Conservation (phyloP, 345 rosid species). For the Limnanthes douglasii region DNA sequence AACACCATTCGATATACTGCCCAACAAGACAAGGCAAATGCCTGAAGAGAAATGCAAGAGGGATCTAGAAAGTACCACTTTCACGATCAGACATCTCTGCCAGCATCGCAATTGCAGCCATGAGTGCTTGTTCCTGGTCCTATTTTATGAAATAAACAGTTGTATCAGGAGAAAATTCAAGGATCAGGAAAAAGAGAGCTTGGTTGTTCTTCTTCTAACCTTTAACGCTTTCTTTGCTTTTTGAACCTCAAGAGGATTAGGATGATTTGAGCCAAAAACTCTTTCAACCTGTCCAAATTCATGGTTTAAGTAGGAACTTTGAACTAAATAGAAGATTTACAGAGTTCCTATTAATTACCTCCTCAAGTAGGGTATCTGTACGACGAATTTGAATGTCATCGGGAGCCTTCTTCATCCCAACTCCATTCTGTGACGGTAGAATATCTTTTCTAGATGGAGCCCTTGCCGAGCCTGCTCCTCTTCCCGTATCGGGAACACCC, state of each 20-base stretch:
- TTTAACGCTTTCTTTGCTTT: conserved; percentile 64
- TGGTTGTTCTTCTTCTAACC: conserved; percentile 24
- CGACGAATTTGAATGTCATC: conserved; percentile 59
- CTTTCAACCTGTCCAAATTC: conserved; percentile 52
- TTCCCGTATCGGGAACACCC: conserved; percentile 29
- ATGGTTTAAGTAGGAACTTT: not conserved
- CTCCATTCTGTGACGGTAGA: conserved; percentile 54
- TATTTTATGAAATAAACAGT: conserved; percentile 9
- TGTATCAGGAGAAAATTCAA: not conserved
- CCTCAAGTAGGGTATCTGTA: conserved; percentile 53
- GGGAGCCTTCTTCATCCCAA: conserved; percentile 46
- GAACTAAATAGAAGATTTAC: not conserved
- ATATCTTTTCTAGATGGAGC: conserved; percentile 60
- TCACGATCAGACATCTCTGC: conserved; percentile 67
- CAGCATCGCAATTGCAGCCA: conserved; percentile 58
- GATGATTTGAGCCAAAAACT: conserved; percentile 43
- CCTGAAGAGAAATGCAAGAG: conserved; percentile 7
- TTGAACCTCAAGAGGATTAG: conserved; percentile 70
- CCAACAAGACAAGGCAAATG: conserved; percentile 39
- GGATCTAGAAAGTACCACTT: conserved; percentile 23
- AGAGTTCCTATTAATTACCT: conserved; percentile 24
- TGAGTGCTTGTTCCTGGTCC: conserved; percentile 77
- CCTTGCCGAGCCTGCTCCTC: conserved; percentile 41
- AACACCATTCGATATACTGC: too few relatives aligned
- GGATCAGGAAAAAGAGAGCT: conserved; percentile 2